Evolutionary conservation across 257 asterid species (phyloP), one percentile per base, ranked within the genome.

Genomic region (Phtheirospermum japonicum): DNA sequence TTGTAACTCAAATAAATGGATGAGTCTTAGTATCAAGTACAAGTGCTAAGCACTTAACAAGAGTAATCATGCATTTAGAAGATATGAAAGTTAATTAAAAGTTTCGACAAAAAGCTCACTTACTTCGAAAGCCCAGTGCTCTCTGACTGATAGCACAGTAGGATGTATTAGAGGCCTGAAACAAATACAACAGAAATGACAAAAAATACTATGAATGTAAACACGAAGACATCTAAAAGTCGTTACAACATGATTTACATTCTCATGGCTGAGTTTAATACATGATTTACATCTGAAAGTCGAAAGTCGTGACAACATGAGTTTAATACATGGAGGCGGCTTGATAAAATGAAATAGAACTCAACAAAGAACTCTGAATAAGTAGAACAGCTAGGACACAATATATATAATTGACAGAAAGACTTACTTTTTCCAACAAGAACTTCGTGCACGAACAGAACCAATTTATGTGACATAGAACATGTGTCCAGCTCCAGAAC

Each of bases 51-150:
- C n/a, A n/a, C n/a, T n/a, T n/a, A n/a, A n/a, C n/a, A n/a, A n/a
- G n/a, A n/a, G n/a, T n/a, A n/a, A n/a, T n/a, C n/a, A n/a, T n/a
- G 31, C 45, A 54, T 56, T 45, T 30, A 31, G 19, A 70, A 42
- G 54, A 54, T 1, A 3, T 19, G 28, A 11, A 37, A 49, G 45
- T 59, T 40, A 32, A 39, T 18, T 12, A 33, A 18, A 23, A 6
- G n/a, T n/a, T n/a, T n/a, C n/a, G n/a, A n/a, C n/a, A 1, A 26
- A 67, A 37, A 14, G 48, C 50, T 45, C 59, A 62, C 91, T 77
- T 79, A 81, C 91, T 65, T 59, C 28, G 61, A 63, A 66, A 64
- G 75, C 77, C 45, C 70, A 57, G 61, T 55, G 51, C 56, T 72
- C 68, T 42, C 34, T 33, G 14, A 57, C 65, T 45, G 64, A 51